A percentile compares a stretch with the other conserved stretches of the same genome.
Conservation (phyloP, 371 early-diverging fungal species). For the Mortierella sp. region DNA sequence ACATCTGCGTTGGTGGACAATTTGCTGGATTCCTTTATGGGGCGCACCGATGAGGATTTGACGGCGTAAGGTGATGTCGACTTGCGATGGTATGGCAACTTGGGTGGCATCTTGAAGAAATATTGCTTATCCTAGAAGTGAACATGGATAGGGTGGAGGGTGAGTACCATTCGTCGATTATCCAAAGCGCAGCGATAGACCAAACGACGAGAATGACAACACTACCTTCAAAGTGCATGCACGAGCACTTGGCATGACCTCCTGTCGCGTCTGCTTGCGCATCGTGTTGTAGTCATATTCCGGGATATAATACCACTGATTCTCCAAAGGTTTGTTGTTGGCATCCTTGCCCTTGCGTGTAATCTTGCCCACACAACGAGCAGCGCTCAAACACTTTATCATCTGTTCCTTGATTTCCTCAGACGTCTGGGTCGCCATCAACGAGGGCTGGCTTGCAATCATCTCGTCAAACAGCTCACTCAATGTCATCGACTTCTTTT, state of each 20-base stretch:
- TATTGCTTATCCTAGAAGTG: conserved; percentile 66
- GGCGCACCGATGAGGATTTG: conserved; percentile 36
- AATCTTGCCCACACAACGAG: conserved; percentile 62
- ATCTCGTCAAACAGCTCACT: conserved; percentile 50
- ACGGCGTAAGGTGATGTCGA: conserved; percentile 52
- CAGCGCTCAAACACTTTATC: conserved; percentile 43
- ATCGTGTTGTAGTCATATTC: conserved; percentile 61
- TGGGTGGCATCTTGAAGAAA: conserved; percentile 74
- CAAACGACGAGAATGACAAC: not conserved
- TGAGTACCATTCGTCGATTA: not conserved
- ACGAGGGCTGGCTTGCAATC: conserved; percentile 45
- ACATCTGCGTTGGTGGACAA: conserved; percentile 13
- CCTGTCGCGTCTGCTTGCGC: conserved; percentile 52
- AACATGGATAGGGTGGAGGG: not conserved
- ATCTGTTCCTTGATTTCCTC: conserved; percentile 51
- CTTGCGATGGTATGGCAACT: conserved; percentile 63
- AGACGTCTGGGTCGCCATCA: conserved; percentile 23
- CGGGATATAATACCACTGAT: conserved; percentile 69
- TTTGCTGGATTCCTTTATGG: conserved; percentile 40
- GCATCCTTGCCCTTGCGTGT: conserved; percentile 73
- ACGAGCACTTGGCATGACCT: conserved; percentile 68
- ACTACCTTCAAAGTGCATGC: conserved; percentile 67
- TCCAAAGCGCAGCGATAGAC: conserved; percentile 1
- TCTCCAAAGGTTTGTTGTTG: conserved; percentile 70
- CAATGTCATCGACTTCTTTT: conserved; percentile 52